A percentile compares a stretch with the other conserved stretches of the same genome.
These are phyloP conservation scores for Schwanniomyces occidentalis DNA, from an alignment of 805 yeast species.

Conservation along the genomic window DNA sequence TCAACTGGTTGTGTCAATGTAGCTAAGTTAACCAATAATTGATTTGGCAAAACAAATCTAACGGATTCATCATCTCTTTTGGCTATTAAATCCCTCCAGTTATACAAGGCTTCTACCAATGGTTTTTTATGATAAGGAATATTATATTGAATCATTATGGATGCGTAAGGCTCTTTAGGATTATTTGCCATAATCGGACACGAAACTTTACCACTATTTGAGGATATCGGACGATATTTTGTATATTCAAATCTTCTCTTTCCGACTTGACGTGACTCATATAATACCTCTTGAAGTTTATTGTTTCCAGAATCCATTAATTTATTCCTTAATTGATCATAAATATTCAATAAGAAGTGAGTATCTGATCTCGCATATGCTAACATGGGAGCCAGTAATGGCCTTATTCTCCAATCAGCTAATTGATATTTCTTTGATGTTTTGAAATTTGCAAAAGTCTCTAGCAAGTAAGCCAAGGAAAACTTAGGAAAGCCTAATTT, in stretches of 20 bases:
- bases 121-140: constrained; percentile 54
- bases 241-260: constrained; percentile 77
- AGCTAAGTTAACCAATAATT: constrained; percentile 63
- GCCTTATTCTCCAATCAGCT: constrained; percentile 96
- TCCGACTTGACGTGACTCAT: constrained; percentile 78
- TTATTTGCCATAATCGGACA: constrained; percentile 49
- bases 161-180: constrained; percentile 65
- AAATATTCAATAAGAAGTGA: constrained; percentile 82
- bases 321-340: constrained; percentile 66
- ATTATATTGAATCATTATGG: constrained; percentile 63
- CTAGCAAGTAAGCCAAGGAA: constrained; percentile 81
- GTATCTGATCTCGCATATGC: constrained; percentile 95
- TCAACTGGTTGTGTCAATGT: constrained; percentile 55
- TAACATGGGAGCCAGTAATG: constrained; percentile 71
- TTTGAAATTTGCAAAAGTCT: constrained; percentile 74
- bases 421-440: constrained; percentile 94
- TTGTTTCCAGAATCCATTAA: constrained; percentile 43
- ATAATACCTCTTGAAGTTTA: constrained; percentile 59
- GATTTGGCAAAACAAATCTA: constrained; percentile 82
- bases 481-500: constrained; percentile 77
- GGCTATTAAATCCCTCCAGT: constrained; percentile 85
- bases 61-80: constrained; percentile 80
- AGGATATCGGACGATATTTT: constrained; percentile 51
- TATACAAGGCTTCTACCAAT: constrained; percentile 59
- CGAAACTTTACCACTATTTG: constrained; percentile 33